These are phyloP conservation scores for Aspergillus ustus DNA, from an alignment of 2,329 filamentous ascomycete genomes.

Conservation along the genomic window DNA sequence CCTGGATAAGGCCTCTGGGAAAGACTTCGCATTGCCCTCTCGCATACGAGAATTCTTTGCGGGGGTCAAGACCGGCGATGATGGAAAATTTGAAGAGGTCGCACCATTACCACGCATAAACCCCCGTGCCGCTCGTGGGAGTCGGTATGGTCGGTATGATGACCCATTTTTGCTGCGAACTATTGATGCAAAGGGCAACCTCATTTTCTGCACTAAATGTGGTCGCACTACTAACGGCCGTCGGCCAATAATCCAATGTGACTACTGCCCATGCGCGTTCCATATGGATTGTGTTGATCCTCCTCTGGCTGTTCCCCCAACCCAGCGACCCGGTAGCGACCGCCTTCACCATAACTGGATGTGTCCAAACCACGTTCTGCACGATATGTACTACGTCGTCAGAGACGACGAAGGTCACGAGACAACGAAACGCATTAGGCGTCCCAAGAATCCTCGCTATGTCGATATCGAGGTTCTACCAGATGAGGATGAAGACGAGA, in stretches of 20 bases:
- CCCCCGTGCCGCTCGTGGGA: constrained; percentile 27
- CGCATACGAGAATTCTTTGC: constrained; percentile 77
- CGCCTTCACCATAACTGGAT: constrained; percentile 74
- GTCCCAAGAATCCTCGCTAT: constrained; percentile 54
- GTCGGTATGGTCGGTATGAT: constrained; percentile 31
- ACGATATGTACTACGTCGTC: constrained; percentile 60
- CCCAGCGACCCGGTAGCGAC: constrained; percentile 52
- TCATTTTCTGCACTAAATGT: constrained; percentile 79
- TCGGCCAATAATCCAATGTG: constrained; percentile 83
- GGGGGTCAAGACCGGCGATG: constrained; percentile 73
- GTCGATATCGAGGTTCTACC: constrained; percentile 71
- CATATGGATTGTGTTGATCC: constrained; percentile 92
- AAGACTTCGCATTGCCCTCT: constrained; percentile 72
- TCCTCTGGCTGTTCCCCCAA: constrained; percentile 77
- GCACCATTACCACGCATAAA: constrained; percentile 40
- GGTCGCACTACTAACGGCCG: constrained; percentile 65
- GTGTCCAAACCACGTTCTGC: constrained; percentile 85
- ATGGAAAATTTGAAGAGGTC: constrained; percentile 80
- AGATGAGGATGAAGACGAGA: constrained; percentile 56
- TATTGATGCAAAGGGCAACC: constrained; percentile 72
- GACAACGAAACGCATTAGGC: constrained; percentile 37
- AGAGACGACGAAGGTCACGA: constrained; percentile 60
- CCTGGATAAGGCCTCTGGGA: constrained; percentile 71
- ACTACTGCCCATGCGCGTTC: constrained; percentile 80
- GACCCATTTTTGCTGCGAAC: constrained; percentile 53